Base-by-base conservation (phyloP, 768 basidiomycete species). In the Tephrocybe rancida region DNA sequence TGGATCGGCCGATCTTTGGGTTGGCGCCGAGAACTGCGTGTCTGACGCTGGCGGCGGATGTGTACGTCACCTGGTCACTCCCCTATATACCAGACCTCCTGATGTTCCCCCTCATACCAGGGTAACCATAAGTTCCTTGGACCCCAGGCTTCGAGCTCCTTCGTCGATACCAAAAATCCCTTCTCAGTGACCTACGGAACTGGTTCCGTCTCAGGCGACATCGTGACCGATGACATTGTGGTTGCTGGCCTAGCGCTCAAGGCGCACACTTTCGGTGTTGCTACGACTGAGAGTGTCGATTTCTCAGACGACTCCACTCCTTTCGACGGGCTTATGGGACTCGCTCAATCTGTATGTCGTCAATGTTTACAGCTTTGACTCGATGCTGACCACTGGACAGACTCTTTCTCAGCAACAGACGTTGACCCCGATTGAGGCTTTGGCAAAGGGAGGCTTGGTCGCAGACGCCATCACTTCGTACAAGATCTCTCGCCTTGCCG, bases 291-390 rank as follows among this genome's bases (percentile, higher is more conserved):
- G 67, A 83, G 78, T 44, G 61, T 67, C 0, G 83, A 90, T 29
- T 92, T 93, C 70, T 73, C 83, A 13, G 61, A 64, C 32, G 56
- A 76, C 58, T 48, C 55, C 1, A 74, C 75, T 35, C 73, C 80
- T 1, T 90, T 88, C 56, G 87, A 90, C 63, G 88, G 90, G 14
- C 67, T 92, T 32, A 87, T 91, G 84, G 90, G 90, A 30, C 76
- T 90, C 44, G 90, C 87, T 5, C 75, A 86, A 71, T 87, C 86
- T 45, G 86, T 85, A 56, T 48, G 81, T 73, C 29, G 18, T 25
- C 21, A 14, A 27, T 19, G 27, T 22, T 9, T 5, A 16, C 13
- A 13, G 14, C 9, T 25, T 35, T 34, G 27, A 48, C 32, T 37
- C 5, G 27, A 29, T 14, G 10, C 44, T 58, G n/a, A 57, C 9